Conservation (phyloP, 2,329 filamentous ascomycete species). For the Ploettnerulaceae sp. region DNA sequence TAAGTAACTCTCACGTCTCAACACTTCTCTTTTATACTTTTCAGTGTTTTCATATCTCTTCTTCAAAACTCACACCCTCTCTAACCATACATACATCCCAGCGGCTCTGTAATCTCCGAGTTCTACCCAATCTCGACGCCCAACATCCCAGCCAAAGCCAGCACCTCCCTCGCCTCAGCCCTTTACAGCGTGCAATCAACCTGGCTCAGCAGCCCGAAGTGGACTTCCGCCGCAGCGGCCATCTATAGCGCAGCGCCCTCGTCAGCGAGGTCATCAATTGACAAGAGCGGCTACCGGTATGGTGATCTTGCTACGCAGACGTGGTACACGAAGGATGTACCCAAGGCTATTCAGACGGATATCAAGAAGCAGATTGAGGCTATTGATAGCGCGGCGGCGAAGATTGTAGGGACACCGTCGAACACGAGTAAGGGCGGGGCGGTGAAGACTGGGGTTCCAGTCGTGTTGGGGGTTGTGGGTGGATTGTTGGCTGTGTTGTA, state of each 20-base stretch:
- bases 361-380: slow-evolving; percentile 14
- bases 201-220: slow-evolving; percentile 17
- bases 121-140: slow-evolving; percentile 21
- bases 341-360: slow-evolving; percentile 17
- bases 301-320: slow-evolving; percentile 10
- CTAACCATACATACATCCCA: slow-evolving; percentile 1
- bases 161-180: slow-evolving; percentile 22
- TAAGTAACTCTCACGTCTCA: slow-evolving; percentile 9
- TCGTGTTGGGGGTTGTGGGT: slow-evolving; percentile 16
- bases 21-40: neutral
- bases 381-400: slow-evolving; percentile 16
- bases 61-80: neutral
- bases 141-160: slow-evolving; percentile 16
- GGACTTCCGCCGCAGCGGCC: slow-evolving; percentile 20
- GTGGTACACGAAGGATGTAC: slow-evolving; percentile 26
- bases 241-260: slow-evolving; percentile 23
- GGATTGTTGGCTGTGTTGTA: slow-evolving; percentile 9
- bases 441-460: slow-evolving; percentile 9
- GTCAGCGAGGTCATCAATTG: slow-evolving; percentile 11
- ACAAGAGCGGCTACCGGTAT: slow-evolving; percentile 15
- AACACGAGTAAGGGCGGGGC: slow-evolving; percentile 14
- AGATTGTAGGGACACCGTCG: slow-evolving; percentile 20
- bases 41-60: too few species aligned
- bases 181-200: slow-evolving; percentile 18
- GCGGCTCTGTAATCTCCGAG: slow-evolving; percentile 19